These are phyloP conservation scores for Naegleria fowleri DNA, from an alignment of 208 protist genomes.

Conservation along the genomic window DNA sequence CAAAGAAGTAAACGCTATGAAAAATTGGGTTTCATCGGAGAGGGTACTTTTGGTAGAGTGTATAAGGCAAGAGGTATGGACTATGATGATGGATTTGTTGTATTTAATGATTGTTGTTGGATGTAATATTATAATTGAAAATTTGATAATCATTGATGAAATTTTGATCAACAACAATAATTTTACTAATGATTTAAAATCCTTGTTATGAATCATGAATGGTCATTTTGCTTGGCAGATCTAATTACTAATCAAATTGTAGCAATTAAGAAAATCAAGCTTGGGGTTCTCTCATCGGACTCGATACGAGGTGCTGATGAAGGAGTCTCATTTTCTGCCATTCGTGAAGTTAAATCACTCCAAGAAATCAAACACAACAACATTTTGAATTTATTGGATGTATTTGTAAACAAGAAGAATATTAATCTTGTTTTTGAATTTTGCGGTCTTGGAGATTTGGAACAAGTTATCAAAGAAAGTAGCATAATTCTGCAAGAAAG, in stretches of 20 bases:
- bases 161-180: too few species aligned
- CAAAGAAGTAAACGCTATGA: not conserved
- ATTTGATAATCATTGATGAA: not conserved
- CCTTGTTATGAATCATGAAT: too few species aligned
- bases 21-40: not conserved
- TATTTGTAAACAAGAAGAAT: slow-evolving; percentile 8
- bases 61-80: not conserved
- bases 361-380: slow-evolving; percentile 67
- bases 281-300: slow-evolving; percentile 45
- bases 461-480: not conserved
- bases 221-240: not conserved
- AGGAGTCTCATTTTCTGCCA: slow-evolving; percentile 64
- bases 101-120: too few species aligned
- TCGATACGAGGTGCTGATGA: slow-evolving; percentile 54
- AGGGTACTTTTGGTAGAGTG: slow-evolving; percentile 28
- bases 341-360: slow-evolving; percentile 72
- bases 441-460: not conserved
- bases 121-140: not conserved
- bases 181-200: too few species aligned
- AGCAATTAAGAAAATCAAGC: slow-evolving; percentile 69
- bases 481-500: not conserved
- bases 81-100: not conserved
- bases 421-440: slow-evolving; percentile 16
- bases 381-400: slow-evolving; percentile 46
- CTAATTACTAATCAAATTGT: slow-evolving; percentile 38